Evolutionary conservation across 176 grass and related monocot genomes (phyloP).

Genomic region (maize (Zea mays)): DNA sequence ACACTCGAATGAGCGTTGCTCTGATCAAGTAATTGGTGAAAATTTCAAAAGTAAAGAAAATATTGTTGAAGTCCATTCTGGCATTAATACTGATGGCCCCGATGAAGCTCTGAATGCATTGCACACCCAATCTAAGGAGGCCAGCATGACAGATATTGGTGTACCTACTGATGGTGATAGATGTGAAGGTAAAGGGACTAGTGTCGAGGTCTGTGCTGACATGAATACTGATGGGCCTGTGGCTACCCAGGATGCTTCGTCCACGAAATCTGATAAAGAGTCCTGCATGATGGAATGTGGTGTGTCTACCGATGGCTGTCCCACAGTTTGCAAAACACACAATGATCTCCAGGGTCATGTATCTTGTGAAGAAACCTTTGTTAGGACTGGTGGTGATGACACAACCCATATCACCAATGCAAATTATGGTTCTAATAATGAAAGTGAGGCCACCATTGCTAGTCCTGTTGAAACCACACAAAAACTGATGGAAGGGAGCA

Average conservation of each 20-base stretch:
- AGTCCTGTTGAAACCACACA: neutral
- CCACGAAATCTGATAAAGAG: slow-evolving; percentile 13
- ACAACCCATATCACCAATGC: neutral
- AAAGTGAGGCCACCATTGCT: neutral
- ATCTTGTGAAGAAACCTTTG: slow-evolving; percentile 18
- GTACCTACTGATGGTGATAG: slow-evolving; percentile 2
- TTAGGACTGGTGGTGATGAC: slow-evolving; percentile 9
- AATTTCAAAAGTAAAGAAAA: slow-evolving; percentile 9
- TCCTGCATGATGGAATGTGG: slow-evolving; percentile 13
- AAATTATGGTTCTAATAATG: slow-evolving; percentile 3
- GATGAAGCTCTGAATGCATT: slow-evolving; percentile 15
- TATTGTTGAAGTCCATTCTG: slow-evolving; percentile 2
- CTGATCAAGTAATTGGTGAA: slow-evolving; percentile 29
- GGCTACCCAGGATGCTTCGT: slow-evolving; percentile 12
- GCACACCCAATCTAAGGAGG: neutral
- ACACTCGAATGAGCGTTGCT: slow-evolving; percentile 29
- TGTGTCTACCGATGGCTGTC: slow-evolving; percentile 18
- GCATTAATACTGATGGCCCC: slow-evolving; percentile 28
- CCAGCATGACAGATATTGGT: slow-evolving; percentile 13
- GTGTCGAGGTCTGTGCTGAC: slow-evolving; percentile 5
- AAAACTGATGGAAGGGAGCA: slow-evolving; percentile 5
- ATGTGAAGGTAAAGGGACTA: slow-evolving; percentile 15
- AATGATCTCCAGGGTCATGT: slow-evolving; percentile 25
- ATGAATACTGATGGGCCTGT: slow-evolving; percentile 29
- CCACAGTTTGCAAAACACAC: slow-evolving; percentile 23